phyloP scores from a whole-genome alignment of 2,329 filamentous ascomycete genomes.

The Paramyrothecium sp. region DNA sequence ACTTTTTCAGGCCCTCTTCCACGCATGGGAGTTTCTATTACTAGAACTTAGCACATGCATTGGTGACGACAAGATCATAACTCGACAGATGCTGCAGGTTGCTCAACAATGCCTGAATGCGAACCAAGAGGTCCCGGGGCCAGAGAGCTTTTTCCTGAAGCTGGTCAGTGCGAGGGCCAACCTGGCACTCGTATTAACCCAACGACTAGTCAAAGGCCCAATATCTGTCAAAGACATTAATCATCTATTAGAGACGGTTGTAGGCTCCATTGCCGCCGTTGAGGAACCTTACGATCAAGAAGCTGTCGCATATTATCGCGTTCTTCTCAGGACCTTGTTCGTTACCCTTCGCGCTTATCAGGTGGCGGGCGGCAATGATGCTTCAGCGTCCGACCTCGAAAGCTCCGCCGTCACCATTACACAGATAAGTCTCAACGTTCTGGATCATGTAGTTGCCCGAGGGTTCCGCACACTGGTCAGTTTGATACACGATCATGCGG shows the following conservation, averaged over 20 bases:
- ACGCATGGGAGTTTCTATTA: constrained; percentile 85
- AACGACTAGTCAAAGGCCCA: constrained; percentile 66
- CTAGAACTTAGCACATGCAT: constrained; percentile 74
- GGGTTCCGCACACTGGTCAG: constrained; percentile 81
- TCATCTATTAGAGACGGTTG: constrained; percentile 48
- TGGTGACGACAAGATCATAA: constrained; percentile 52
- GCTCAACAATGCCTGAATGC: constrained; percentile 75
- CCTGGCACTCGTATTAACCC: constrained; percentile 78
- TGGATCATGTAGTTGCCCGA: constrained; percentile 74
- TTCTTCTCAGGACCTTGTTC: constrained; percentile 80
- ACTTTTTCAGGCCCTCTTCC: constrained; percentile 66
- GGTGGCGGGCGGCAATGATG: constrained; percentile 10
- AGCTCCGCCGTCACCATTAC: constrained; percentile 42
- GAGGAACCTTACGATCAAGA: constrained; percentile 52
- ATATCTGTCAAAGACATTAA: constrained; percentile 50
- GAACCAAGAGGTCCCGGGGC: constrained; percentile 70
- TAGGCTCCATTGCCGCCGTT: constrained; percentile 51
- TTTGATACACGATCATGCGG: constrained; percentile 75
- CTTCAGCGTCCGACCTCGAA: constrained; percentile 26
- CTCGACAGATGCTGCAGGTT: constrained; percentile 70
- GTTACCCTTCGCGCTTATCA: constrained; percentile 71
- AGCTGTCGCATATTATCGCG: constrained; percentile 73
- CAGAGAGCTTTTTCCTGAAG: constrained; percentile 78
- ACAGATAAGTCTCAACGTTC: constrained; percentile 72
- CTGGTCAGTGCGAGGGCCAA: constrained; percentile 76